Evolutionary conservation across 1,284 basidiomycete species (phyloP), one percentile per base, ranked within the genome.

Genomic region (Gastroboletus turbinatus): DNA sequence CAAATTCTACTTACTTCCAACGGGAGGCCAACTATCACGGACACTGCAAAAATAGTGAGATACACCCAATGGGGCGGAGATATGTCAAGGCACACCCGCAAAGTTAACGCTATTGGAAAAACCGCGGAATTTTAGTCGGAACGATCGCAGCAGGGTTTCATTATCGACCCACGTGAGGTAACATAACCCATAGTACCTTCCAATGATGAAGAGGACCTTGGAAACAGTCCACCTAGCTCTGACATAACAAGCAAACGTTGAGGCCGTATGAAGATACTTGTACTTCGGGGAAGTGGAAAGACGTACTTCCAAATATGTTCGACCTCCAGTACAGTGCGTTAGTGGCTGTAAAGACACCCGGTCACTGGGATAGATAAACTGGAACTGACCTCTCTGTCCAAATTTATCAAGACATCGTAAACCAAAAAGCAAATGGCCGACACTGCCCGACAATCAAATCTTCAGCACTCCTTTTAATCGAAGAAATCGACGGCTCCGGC

Each of bases 261-360:
- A 13, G 16, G 14, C 19, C 8, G 8, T 3, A 6, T 45, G 11
- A 8, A 29, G 23, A 21, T 9, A 17, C 11, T 1, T 33, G 8
- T 29, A 33, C 14, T 13, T n/a, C 0, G 23, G 17, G 35, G 3
- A 29, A 29, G 14, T 6, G 5, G 4, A 23, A 14, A 16, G 39
- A 33, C 55, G 5, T 17, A 56, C 55, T 35, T 56, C 55, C 55
- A 56, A 11, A 56, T 29, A 29, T 58, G 8, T n/a, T 57, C 39
- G 1, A 52, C n/a, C 55, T 57, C 25, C 19, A 25, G 19, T 16
- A 7, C 23, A 21, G 17, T 27, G 8, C n/a, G 10, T 56, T 13
- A 32, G 23, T 3, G 17, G 5, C 3, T 14, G 17, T 25, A 1
- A 40, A 25, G 10, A 21, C 10, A n/a, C 14, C 8, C 11, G 2